Evolutionary conservation across 2,329 filamentous ascomycete species (phyloP).

Genomic region (Paecilomyces formosus): DNA sequence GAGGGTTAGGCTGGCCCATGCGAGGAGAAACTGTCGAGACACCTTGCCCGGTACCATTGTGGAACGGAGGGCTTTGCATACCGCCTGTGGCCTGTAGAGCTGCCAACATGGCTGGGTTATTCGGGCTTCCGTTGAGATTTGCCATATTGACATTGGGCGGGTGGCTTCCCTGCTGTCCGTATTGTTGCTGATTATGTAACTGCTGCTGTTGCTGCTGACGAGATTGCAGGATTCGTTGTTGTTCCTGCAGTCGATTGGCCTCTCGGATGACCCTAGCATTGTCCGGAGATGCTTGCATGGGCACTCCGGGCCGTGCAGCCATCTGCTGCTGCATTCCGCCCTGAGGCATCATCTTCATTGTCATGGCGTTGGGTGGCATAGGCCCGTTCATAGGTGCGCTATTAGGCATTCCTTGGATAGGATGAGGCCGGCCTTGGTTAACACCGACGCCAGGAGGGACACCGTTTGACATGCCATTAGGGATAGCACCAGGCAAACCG

Average conservation of each 20-base stretch:
- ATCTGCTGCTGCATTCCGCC: slow-evolving; percentile 50
- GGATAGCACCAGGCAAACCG: slow-evolving; percentile 30
- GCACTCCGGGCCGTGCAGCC: slow-evolving; percentile 29
- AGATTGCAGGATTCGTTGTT: slow-evolving; percentile 56
- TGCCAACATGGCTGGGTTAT: slow-evolving; percentile 38
- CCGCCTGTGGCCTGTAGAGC: slow-evolving; percentile 37
- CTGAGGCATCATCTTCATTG: slow-evolving; percentile 49
- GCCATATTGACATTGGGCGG: slow-evolving; percentile 40
- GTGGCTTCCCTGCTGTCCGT: slow-evolving; percentile 32
- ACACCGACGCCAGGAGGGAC: slow-evolving; percentile 30
- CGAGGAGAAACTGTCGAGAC: slow-evolving; percentile 40
- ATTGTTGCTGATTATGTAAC: slow-evolving; percentile 33
- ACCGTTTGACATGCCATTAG: slow-evolving; percentile 40
- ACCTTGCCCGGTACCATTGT: slow-evolving; percentile 28
- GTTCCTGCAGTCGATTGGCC: slow-evolving; percentile 40
- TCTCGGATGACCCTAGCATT: slow-evolving; percentile 42
- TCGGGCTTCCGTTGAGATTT: slow-evolving; percentile 31
- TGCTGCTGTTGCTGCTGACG: slow-evolving; percentile 34
- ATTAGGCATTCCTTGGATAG: slow-evolving; percentile 35
- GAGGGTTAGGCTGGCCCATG: slow-evolving; percentile 41
- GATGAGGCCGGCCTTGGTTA: slow-evolving; percentile 31
- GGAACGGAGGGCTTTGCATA: slow-evolving; percentile 38
- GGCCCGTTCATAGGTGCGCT: slow-evolving; percentile 40
- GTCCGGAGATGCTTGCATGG: slow-evolving; percentile 50
- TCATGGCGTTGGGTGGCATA: slow-evolving; percentile 48